Conservation (phyloP, 306 rosid species). For the Glycine tomentella region DNA sequence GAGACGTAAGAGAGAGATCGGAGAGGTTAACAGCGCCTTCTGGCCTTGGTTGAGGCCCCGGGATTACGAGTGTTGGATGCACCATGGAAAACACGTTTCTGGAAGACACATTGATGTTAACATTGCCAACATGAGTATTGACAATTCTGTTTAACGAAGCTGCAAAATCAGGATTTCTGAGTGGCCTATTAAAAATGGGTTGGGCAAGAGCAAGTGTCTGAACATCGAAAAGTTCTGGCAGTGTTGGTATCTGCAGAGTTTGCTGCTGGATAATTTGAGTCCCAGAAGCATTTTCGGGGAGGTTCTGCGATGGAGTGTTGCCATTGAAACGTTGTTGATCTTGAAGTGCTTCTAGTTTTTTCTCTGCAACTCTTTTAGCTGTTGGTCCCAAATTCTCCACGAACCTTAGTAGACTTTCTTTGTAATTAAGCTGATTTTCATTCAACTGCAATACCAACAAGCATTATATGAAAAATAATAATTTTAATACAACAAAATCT, state of each 20-base stretch:
- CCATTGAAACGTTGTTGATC: not conserved
- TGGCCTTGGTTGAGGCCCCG: not conserved
- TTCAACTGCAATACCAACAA: conserved; percentile 36
- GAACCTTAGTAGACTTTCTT: conserved; percentile 31
- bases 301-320: not conserved
- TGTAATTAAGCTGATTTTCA: not conserved
- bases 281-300: not conserved
- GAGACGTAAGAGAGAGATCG: not conserved
- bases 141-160: not conserved
- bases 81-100: not conserved
- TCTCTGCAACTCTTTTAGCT: conserved; percentile 28
- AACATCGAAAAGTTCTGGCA: not conserved
- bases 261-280: not conserved
- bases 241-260: not conserved
- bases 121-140: not conserved
- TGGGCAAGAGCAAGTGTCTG: not conserved
- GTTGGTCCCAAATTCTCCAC: conserved; percentile 41
- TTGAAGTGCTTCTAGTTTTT: conserved; percentile 13
- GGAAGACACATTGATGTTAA: not conserved
- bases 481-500: not conserved
- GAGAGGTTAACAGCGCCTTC: not conserved
- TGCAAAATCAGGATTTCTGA: not conserved
- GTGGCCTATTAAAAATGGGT: not conserved
- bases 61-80: conserved; percentile 33
- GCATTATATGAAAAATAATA: not conserved